Conservation (phyloP, 2,329 filamentous ascomycete species). For the Colletotrichum scovillei region DNA sequence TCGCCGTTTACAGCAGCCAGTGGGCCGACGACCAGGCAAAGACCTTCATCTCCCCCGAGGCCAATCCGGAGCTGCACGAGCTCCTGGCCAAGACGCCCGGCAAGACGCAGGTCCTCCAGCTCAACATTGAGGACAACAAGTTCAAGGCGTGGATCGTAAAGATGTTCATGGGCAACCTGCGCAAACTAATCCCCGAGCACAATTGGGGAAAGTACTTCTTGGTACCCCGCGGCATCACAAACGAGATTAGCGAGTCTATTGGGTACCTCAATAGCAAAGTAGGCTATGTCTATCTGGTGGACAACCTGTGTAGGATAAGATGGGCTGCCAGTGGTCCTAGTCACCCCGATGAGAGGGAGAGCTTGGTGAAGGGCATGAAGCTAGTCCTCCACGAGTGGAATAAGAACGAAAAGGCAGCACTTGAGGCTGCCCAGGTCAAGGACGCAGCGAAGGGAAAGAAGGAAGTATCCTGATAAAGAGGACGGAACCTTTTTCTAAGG, state of each 20-base stretch:
- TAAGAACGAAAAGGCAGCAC: slow-evolving; percentile 49
- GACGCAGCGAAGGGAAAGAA: slow-evolving; percentile 2
- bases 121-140: slow-evolving; percentile 89
- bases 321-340: slow-evolving; percentile 89
- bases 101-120: slow-evolving; percentile 75
- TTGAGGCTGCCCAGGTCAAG: slow-evolving; percentile 12
- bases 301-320: slow-evolving; percentile 86
- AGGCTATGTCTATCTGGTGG: slow-evolving; percentile 92
- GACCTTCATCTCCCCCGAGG: slow-evolving; percentile 73
- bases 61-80: slow-evolving; percentile 77
- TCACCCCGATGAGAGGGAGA: slow-evolving; percentile 73
- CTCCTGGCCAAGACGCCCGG: slow-evolving; percentile 67
- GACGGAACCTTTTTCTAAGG: slow-evolving; percentile 5
- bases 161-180: slow-evolving; percentile 66
- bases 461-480: not conserved
- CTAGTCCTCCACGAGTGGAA: slow-evolving; percentile 71
- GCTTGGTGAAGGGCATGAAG: slow-evolving; percentile 72
- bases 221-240: slow-evolving; percentile 67
- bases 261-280: slow-evolving; percentile 89
- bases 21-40: slow-evolving; percentile 88
- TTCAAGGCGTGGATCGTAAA: slow-evolving; percentile 71
- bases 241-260: slow-evolving; percentile 71
- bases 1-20: slow-evolving; percentile 82
- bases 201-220: slow-evolving; percentile 73
- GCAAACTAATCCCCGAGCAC: slow-evolving; percentile 59